These are phyloP conservation scores for Auricularia cornea DNA, from an alignment of 768 basidiomycete species.

Conservation along the genomic window DNA sequence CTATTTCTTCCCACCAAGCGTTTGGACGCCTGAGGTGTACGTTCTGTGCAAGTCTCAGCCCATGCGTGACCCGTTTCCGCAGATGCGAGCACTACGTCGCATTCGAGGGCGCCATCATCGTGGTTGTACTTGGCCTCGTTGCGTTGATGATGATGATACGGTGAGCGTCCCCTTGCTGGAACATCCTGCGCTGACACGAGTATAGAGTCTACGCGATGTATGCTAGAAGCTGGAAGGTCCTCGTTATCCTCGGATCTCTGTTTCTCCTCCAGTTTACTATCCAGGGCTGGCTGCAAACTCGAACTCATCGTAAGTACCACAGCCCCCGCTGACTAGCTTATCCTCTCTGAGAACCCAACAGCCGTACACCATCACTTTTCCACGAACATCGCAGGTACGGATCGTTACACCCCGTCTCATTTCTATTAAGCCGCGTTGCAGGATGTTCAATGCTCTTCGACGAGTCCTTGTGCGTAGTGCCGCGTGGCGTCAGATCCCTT, in stretches of 20 bases:
- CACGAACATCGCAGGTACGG: neutral
- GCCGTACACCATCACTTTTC: neutral
- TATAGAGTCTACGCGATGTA: conserved; percentile 26
- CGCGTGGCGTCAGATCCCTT: neutral
- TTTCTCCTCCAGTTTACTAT: conserved; percentile 36
- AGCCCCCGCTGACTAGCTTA: neutral
- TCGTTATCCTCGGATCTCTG: conserved; percentile 21
- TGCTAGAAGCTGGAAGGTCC: conserved; percentile 14
- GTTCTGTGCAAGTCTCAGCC: neutral
- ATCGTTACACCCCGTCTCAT: neutral
- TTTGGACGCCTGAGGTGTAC: neutral
- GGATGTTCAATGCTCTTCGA: conserved; percentile 36
- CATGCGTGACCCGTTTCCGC: neutral
- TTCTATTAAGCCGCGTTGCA: conserved; percentile 8
- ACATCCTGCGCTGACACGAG: too few relatives aligned
- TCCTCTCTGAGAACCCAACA: neutral
- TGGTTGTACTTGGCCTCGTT: conserved; percentile 43
- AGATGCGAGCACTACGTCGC: conserved; percentile 23
- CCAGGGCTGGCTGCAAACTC: conserved; percentile 49
- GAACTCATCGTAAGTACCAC: conserved; percentile 36
- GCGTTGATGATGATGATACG: conserved; percentile 54
- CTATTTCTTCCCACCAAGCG: neutral
- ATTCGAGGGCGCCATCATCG: conserved; percentile 35
- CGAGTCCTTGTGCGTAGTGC: conserved; percentile 14
- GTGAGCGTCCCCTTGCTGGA: conserved; percentile 17